These are phyloP conservation scores for Didymella segeticola DNA, from an alignment of 2,329 filamentous ascomycete species.

Conservation along the genomic window DNA sequence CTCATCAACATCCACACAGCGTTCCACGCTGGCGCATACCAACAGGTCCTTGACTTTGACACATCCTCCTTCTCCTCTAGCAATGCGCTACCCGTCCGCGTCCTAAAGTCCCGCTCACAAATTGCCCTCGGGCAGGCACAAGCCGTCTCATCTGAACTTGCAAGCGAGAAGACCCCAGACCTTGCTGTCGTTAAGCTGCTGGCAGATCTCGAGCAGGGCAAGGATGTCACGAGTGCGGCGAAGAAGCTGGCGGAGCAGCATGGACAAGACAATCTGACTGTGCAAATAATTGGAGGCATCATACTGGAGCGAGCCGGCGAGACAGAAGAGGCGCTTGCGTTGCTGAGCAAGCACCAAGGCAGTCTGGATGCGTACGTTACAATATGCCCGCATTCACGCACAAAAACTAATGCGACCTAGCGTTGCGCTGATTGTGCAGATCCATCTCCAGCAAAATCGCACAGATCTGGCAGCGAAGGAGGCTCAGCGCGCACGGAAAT, in stretches of 20 bases:
- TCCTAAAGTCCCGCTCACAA: constrained; percentile 81
- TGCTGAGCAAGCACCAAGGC: constrained; percentile 84
- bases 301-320: constrained; percentile 80
- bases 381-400: background rate
- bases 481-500: constrained; percentile 82
- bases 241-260: constrained; percentile 72
- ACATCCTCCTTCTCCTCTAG: constrained; percentile 77
- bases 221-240: constrained; percentile 61
- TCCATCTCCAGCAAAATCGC: constrained; percentile 89
- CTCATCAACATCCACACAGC: constrained; percentile 72
- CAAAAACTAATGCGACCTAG: constrained; percentile 51
- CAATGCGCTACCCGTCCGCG: constrained; percentile 76
- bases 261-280: constrained; percentile 72
- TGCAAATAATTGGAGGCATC: constrained; percentile 83
- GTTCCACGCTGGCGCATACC: constrained; percentile 81
- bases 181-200: constrained; percentile 78
- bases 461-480: constrained; percentile 91
- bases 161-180: constrained; percentile 71
- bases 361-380: constrained; percentile 72
- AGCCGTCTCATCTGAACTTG: constrained; percentile 72
- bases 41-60: constrained; percentile 85
- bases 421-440: constrained; percentile 88
- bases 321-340: constrained; percentile 81
- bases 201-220: constrained; percentile 65
- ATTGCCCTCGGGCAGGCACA: constrained; percentile 81